These are phyloP conservation scores for Epichloe baconii DNA, from an alignment of 2,329 filamentous ascomycete species.

Conservation along the genomic window DNA sequence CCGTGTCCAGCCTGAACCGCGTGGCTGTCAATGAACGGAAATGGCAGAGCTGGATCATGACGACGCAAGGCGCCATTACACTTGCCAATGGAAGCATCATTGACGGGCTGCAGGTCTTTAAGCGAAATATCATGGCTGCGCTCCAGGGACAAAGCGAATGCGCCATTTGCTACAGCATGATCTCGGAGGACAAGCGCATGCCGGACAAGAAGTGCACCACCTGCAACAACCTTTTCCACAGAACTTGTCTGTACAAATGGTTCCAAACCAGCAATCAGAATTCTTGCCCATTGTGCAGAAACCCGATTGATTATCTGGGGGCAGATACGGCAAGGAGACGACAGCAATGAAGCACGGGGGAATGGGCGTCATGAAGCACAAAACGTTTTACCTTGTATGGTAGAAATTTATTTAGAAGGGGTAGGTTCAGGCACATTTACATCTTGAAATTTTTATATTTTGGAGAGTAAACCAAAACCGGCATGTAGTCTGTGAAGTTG, in stretches of 20 bases:
- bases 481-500: too few species aligned
- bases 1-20: conserved; percentile 64
- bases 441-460: too few species aligned
- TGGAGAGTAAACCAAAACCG: too few species aligned
- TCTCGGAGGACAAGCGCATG: conserved; percentile 75
- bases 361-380: not conserved
- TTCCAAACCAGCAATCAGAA: conserved; percentile 88
- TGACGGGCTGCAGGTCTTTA: conserved; percentile 75
- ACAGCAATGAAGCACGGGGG: conserved; percentile 8
- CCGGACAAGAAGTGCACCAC: conserved; percentile 86
- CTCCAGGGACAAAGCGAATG: conserved; percentile 91
- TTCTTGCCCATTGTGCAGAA: conserved; percentile 85
- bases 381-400: not conserved
- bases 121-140: conserved; percentile 73
- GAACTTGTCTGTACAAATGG: conserved; percentile 87
- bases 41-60: conserved; percentile 84
- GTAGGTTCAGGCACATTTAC: too few species aligned
- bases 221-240: conserved; percentile 90
- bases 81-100: conserved; percentile 83
- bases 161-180: conserved; percentile 92
- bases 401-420: too few species aligned
- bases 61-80: conserved; percentile 82
- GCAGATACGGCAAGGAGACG: conserved; percentile 27
- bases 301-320: conserved; percentile 57
- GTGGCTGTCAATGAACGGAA: conserved; percentile 83